Base-by-base conservation (phyloP, 805 yeast genomes). In the Pichia nanzhaoensis region DNA sequence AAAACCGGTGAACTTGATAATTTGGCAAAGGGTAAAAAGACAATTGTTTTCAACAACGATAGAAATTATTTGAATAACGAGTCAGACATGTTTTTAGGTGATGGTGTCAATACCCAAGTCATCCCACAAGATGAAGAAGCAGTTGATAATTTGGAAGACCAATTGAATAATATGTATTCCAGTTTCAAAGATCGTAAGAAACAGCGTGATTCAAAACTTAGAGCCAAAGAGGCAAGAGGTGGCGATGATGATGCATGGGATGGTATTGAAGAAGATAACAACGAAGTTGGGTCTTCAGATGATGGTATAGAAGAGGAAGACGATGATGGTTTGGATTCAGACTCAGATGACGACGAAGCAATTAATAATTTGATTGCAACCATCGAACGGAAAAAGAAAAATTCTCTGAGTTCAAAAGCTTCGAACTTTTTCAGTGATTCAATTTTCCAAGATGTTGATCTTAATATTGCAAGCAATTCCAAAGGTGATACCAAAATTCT, bases 151-250 rank as follows among this genome's bases (percentile, higher is more conserved):
- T 73, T 93, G 47, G 99, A 90, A 58, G 79, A 76, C 9, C 85
- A 89, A 66, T 72, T 93, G 47, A 88, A 90, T 60, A 74, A 71
- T 48, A 86, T 89, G 96, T 90, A 90, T 59, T 67, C 70, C 41
- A 70, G 75, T 34, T 88, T 77, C 61, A 86, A 86, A 60, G 75
- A 78, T 49, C 68, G 78, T 53, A 76, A 71, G 59, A 71, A 84
- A 27, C 89, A 84, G 60, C 74, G 77, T 54, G 83, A 82, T 61
- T 81, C 89, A 9, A 82, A 77, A 40, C 73, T 71, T 55, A 73
- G 77, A 53, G 89, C 91, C 20, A 84, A 80, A 58, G 70, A 72
- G 56, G 80, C 82, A 31, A 75, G 93, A 64, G 90, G 87, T 32
- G 89, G 81, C 53, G 84, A 70, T 43, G 80, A 79, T 54, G 93